phyloP scores from a whole-genome alignment of 768 basidiomycete species.

The Phanerodontia chrysosporium region DNA sequence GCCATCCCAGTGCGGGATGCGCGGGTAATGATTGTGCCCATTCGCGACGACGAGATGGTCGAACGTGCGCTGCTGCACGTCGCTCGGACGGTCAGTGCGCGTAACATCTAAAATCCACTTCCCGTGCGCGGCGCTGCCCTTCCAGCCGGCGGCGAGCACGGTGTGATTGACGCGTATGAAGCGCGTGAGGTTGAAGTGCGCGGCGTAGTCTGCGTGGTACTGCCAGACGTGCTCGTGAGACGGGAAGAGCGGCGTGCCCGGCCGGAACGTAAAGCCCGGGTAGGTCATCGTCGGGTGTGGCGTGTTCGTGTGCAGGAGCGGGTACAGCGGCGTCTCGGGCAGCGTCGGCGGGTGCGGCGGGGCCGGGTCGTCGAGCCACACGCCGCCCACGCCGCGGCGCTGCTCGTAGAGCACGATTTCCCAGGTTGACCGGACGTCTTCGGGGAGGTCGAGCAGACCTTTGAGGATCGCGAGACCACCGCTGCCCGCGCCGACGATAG shows the following conservation, averaged over 20 bases:
- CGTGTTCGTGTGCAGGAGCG: constrained; percentile 49
- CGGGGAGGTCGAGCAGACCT: constrained; percentile 42
- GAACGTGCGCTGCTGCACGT: constrained; percentile 23
- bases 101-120: constrained; percentile 42
- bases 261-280: constrained; percentile 49
- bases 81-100: constrained; percentile 8
- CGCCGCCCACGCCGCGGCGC: constrained; percentile 47
- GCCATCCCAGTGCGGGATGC: constrained; percentile 41
- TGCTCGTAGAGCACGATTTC: constrained; percentile 52
- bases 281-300: constrained; percentile 56
- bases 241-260: constrained; percentile 47
- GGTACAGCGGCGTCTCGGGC: constrained; percentile 54
- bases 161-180: constrained; percentile 41
- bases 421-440: constrained; percentile 33
- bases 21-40: constrained; percentile 54
- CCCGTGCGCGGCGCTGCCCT: constrained; percentile 33
- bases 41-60: constrained; percentile 54
- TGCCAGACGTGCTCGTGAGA: constrained; percentile 39
- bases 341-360: constrained; percentile 38
- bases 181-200: constrained; percentile 32
- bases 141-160: constrained; percentile 41
- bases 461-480: constrained; percentile 52
- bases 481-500: constrained; percentile 54
- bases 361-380: constrained; percentile 43
- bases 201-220: constrained; percentile 44